Evolutionary conservation across 352 stramenopile genomes (phyloP).

Genomic region (Paralagenidium karlingii): DNA sequence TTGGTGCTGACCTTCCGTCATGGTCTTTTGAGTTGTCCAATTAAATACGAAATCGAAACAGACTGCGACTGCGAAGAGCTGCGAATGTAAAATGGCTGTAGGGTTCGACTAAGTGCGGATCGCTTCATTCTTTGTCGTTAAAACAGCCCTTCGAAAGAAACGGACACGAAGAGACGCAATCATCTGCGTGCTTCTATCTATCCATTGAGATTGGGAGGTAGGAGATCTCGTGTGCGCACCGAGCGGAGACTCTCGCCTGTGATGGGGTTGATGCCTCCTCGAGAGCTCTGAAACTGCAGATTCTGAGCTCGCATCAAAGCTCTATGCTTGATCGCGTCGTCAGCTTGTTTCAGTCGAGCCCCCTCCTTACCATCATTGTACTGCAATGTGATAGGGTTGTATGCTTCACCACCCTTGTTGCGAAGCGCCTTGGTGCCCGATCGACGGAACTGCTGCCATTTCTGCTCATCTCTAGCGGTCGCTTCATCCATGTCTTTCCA

Average conservation of each 20-base stretch:
- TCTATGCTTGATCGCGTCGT: conserved; percentile 61
- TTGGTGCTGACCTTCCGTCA: too few relatives aligned
- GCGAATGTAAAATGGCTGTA: too few relatives aligned
- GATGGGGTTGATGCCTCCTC: conserved; percentile 77
- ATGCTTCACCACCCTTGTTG: conserved; percentile 79
- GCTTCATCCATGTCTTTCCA: conserved; percentile 77
- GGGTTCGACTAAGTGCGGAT: too few relatives aligned
- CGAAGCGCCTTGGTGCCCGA: conserved; percentile 69
- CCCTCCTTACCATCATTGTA: conserved; percentile 83
- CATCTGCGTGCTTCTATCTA: too few relatives aligned
- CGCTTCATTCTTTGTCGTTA: too few relatives aligned
- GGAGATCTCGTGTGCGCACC: conserved; percentile 29
- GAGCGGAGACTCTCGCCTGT: conserved; percentile 49
- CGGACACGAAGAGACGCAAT: too few relatives aligned
- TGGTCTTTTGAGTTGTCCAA: too few relatives aligned
- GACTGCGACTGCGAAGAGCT: too few relatives aligned
- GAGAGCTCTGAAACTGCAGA: conserved; percentile 70
- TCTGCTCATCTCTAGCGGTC: conserved; percentile 51
- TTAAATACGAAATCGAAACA: too few relatives aligned
- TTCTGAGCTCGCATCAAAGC: conserved; percentile 68
- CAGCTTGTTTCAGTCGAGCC: conserved; percentile 40
- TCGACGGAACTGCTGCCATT: conserved; percentile 36
- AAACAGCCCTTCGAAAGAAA: too few relatives aligned
- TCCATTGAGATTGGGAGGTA: too few relatives aligned
- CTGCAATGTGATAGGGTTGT: conserved; percentile 79